Evolutionary conservation across 345 rosid species (phyloP), one percentile per base, ranked within the genome.

Genomic region (Angophora floribunda): DNA sequence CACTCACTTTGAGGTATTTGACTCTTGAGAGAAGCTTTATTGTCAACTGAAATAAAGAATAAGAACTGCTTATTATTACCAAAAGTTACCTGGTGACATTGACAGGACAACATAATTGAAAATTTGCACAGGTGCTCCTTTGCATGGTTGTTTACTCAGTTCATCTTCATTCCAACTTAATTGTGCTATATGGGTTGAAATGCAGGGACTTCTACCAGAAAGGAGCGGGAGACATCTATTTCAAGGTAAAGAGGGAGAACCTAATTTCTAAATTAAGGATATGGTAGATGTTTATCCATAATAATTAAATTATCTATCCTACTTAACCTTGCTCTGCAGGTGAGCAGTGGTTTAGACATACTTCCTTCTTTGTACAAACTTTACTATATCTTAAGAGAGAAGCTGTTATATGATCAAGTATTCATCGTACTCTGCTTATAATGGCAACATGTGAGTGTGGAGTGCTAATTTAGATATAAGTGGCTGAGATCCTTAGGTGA

Each of bases 191-290:
- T 70, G 70, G 32, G 70, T 55, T 22, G 26, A 21, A 88, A 52
- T 92, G 92, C 95, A 98, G 98, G 93, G 89, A 93, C 87, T 88
- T 92, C 95, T 87, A 90, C 89, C 88, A 88, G 91, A 85, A 92
- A 90, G 85, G 91, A 78, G 88, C 86, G 15, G 45, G 94, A 93
- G 89, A 87, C 82, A 59, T 89, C 97, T 88, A 87, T 47, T 21
- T 87, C 90, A 89, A 94, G 99, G 98, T 96, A 88, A 93, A 89
- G 57, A 85, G 87, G 50, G 57, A 63, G 87, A n/a, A 19, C 5
- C 6, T 26, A 21, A 51, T 88, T 67, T 70, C 32, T 65, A 51
- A 17, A 63, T 88, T 51, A 51, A 51, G 45, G 41, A 85, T 16
- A 50, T 53, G 26, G 67, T 45, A 52, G 63, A 47, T 51, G 44